These are phyloP conservation scores for Globisporangium carolinianum DNA, from an alignment of 352 stramenopile genomes.

Conservation along the genomic window DNA sequence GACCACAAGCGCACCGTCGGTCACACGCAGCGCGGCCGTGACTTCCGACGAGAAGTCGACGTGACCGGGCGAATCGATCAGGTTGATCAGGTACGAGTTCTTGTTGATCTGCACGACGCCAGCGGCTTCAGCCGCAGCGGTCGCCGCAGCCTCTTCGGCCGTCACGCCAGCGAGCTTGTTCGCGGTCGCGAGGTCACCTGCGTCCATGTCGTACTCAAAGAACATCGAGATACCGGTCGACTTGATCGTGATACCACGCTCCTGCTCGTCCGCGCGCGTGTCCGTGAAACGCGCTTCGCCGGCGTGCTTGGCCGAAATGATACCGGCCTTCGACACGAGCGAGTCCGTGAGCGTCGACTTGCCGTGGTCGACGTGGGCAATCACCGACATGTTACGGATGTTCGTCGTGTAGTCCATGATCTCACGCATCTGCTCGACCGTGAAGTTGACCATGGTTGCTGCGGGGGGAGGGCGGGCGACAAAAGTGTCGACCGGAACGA, in stretches of 20 bases:
- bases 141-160: conserved; percentile 28
- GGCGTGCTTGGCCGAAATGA: conserved; percentile 98
- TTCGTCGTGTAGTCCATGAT: conserved; percentile 99
- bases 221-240: conserved; percentile 99
- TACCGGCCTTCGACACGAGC: conserved; percentile 98
- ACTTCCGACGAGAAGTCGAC: conserved; percentile 99
- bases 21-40: conserved; percentile 98
- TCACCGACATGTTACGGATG: conserved; percentile 99
- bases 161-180: conserved; percentile 53
- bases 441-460: conserved; percentile 96
- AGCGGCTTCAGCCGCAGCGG: conserved; percentile 16
- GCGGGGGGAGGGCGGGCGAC: conserved; percentile 15
- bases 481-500: conserved; percentile 15
- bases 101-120: conserved; percentile 92
- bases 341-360: conserved; percentile 99
- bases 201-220: conserved; percentile 99
- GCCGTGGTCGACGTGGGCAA: conserved; percentile 99
- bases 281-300: conserved; percentile 99
- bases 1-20: conserved; percentile 98
- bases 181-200: conserved; percentile 77
- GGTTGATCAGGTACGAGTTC: conserved; percentile 99
- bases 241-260: conserved; percentile 99
- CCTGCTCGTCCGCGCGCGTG: conserved; percentile 99
- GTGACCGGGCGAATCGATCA: conserved; percentile 99
- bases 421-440: conserved; percentile 98